These are phyloP conservation scores for Coniophora puteana DNA, from an alignment of 1,284 basidiomycete species.

Conservation along the genomic window DNA sequence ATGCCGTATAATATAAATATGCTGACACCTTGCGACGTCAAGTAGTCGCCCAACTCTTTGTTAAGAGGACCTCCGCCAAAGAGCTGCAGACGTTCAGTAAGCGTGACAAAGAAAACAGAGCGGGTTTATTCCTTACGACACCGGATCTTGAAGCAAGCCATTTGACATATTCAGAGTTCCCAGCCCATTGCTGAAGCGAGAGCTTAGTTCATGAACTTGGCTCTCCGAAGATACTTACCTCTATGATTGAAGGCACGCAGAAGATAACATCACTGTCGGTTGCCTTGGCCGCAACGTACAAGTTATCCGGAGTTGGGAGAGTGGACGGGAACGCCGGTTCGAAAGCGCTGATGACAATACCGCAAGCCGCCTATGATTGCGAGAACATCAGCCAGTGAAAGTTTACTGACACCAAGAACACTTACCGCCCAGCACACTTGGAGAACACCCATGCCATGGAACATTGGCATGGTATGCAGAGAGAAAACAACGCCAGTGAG, in stretches of 20 bases:
- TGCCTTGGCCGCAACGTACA: neutral
- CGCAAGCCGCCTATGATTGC: neutral
- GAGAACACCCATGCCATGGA: slow-evolving; percentile 20
- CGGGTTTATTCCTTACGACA: too few relatives aligned
- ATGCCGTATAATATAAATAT: slow-evolving; percentile 20
- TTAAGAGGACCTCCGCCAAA: slow-evolving; percentile 27
- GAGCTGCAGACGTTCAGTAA: too few relatives aligned
- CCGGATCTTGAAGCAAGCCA: neutral
- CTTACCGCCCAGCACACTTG: slow-evolving; percentile 17
- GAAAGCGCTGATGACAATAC: neutral
- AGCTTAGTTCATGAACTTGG: too few relatives aligned
- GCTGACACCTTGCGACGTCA: slow-evolving; percentile 19
- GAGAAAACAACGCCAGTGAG: neutral
- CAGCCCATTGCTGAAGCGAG: too few relatives aligned
- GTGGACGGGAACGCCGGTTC: neutral
- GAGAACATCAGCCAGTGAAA: neutral
- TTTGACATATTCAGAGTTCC: neutral
- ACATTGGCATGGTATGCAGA: neutral
- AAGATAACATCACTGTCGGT: neutral
- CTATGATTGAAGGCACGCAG: neutral
- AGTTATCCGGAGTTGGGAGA: neutral
- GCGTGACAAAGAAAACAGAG: too few relatives aligned
- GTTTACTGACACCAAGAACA: slow-evolving; percentile 10
- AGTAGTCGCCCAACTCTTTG: slow-evolving; percentile 22
- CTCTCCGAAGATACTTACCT: too few relatives aligned